phyloP scores from a whole-genome alignment of 139 green algal genomes.

The Haematococcus sp. region DNA sequence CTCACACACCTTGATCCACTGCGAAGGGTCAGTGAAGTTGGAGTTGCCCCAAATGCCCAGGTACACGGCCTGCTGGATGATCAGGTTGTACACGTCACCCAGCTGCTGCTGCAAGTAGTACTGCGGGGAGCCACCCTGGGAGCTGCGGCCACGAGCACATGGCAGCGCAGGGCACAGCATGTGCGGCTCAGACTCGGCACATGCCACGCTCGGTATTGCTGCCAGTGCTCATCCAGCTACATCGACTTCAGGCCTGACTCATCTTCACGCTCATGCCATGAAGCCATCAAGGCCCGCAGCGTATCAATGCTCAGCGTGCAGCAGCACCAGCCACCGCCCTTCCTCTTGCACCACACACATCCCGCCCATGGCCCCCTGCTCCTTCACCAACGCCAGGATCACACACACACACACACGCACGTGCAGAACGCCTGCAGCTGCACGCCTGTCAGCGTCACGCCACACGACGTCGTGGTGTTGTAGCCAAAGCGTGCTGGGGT shows the following conservation, averaged over 20 bases:
- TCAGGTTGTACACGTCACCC: background rate
- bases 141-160: background rate
- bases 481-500: constrained; percentile 22
- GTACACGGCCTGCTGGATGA: constrained; percentile 11
- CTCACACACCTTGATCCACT: constrained; percentile 38
- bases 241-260: background rate
- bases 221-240: background rate
- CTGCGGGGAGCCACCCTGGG: background rate
- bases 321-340: too few species aligned
- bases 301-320: too few species aligned
- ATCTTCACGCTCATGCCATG: too few species aligned
- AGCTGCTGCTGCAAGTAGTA: constrained; percentile 2
- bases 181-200: background rate
- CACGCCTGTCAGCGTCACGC: constrained; percentile 12
- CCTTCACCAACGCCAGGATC: too few species aligned
- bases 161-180: background rate
- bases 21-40: constrained; percentile 20
- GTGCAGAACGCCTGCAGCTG: constrained; percentile 36
- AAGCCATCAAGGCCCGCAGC: too few species aligned
- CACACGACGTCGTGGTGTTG: constrained; percentile 47
- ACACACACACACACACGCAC: constrained; percentile 8
- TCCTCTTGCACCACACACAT: too few species aligned
- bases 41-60: constrained; percentile 51
- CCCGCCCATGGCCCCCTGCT: too few species aligned
- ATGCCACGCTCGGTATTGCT: background rate